Conservation (phyloP, 2,329 filamentous ascomycete species). For the Apiospora hydei region DNA sequence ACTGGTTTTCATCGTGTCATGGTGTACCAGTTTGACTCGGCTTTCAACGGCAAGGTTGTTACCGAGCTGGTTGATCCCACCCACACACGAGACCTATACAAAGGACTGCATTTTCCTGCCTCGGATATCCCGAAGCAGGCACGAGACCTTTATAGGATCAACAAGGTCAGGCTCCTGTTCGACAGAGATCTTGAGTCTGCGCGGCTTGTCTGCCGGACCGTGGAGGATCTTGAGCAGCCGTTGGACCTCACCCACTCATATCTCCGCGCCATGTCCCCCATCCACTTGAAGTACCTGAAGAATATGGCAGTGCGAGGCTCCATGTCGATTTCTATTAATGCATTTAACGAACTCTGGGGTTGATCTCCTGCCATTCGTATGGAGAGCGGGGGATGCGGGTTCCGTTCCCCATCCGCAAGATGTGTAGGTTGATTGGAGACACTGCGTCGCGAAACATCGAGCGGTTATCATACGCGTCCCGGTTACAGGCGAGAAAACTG, state of each 20-base stretch:
- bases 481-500: slow-evolving; percentile 84
- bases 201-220: slow-evolving; percentile 79
- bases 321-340: slow-evolving; percentile 93
- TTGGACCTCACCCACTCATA: slow-evolving; percentile 87
- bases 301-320: slow-evolving; percentile 94
- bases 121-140: slow-evolving; percentile 87
- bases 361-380: slow-evolving; percentile 87
- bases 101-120: slow-evolving; percentile 87
- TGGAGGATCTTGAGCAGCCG: slow-evolving; percentile 75
- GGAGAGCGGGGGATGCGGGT: slow-evolving; percentile 84
- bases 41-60: slow-evolving; percentile 86
- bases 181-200: slow-evolving; percentile 83
- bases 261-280: slow-evolving; percentile 87
- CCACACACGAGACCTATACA: slow-evolving; percentile 83
- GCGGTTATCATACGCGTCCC: slow-evolving; percentile 82
- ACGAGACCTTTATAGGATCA: slow-evolving; percentile 87
- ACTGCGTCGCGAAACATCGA: slow-evolving; percentile 89
- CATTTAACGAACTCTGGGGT: slow-evolving; percentile 84
- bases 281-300: slow-evolving; percentile 84
- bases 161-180: slow-evolving; percentile 87
- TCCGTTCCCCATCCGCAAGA: slow-evolving; percentile 88
- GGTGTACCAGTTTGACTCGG: slow-evolving; percentile 88
- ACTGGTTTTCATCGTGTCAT: slow-evolving; percentile 93
- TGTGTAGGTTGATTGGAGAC: slow-evolving; percentile 88
- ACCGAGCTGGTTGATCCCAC: slow-evolving; percentile 85